A percentile compares a stretch with the other conserved stretches of the same genome.
These are phyloP conservation scores for Magnusiomyces fungicola DNA, from an alignment of 1,139 yeast species.

Conservation along the genomic window DNA sequence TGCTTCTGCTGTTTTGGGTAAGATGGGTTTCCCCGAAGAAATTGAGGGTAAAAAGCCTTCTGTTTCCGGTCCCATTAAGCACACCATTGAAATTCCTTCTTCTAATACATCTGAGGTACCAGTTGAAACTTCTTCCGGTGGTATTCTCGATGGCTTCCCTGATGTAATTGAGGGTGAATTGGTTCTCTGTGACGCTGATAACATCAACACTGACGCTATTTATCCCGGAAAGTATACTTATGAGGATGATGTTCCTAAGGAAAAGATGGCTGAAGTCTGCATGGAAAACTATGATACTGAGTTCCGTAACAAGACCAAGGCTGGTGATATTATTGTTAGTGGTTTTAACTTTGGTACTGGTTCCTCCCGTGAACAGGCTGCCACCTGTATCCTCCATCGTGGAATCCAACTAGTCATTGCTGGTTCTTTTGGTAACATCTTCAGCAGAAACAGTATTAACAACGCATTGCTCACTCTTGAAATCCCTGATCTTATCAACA, in stretches of 20 bases:
- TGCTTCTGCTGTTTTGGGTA: conserved; percentile 91
- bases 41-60: conserved; percentile 52
- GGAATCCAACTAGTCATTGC: conserved; percentile 90
- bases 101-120: conserved; percentile 24
- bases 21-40: conserved; percentile 89
- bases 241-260: conserved; percentile 91
- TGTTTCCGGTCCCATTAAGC: conserved; percentile 41
- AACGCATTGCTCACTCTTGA: conserved; percentile 91
- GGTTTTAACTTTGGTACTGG: conserved; percentile 98
- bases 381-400: conserved; percentile 90
- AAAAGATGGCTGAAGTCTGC: conserved; percentile 96
- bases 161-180: conserved; percentile 81
- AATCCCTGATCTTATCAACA: conserved; percentile 75
- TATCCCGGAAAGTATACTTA: conserved; percentile 98
- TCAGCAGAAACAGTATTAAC: conserved; percentile 90
- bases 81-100: conserved; percentile 37
- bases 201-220: conserved; percentile 96
- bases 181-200: conserved; percentile 93
- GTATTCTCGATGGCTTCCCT: conserved; percentile 86
- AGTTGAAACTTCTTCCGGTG: conserved; percentile 44
- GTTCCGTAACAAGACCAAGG: conserved; percentile 67
- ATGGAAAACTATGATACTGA: conserved; percentile 97
- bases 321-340: conserved; percentile 83
- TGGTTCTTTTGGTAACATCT: conserved; percentile 96
- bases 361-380: conserved; percentile 98